phyloP scores from a whole-genome alignment of 768 basidiomycete genomes.

The Podaxis pistillaris region DNA sequence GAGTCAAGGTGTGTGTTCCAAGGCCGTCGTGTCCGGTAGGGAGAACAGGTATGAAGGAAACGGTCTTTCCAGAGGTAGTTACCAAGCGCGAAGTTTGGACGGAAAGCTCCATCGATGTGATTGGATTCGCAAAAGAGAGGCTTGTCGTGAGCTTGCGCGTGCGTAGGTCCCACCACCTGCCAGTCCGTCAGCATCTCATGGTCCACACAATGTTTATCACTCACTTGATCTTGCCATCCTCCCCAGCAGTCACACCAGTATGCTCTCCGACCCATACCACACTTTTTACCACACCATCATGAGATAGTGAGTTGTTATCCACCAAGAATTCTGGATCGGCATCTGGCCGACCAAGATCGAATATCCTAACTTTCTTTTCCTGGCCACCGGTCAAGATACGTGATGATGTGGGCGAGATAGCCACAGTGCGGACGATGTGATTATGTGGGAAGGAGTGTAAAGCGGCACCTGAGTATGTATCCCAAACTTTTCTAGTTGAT shows the following conservation, averaged over 20 bases:
- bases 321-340: constrained; percentile 82
- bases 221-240: constrained; percentile 90
- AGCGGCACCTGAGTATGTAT: constrained; percentile 83
- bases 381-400: constrained; percentile 90
- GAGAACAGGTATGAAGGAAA: constrained; percentile 84
- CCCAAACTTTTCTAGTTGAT: constrained; percentile 84
- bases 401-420: constrained; percentile 67
- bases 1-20: constrained; percentile 70
- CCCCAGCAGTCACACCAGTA: constrained; percentile 85
- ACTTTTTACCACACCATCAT: constrained; percentile 89
- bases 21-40: constrained; percentile 60
- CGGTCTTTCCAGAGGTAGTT: constrained; percentile 88
- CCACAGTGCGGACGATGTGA: constrained; percentile 96
- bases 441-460: constrained; percentile 97
- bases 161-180: constrained; percentile 95
- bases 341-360: constrained; percentile 84
- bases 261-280: constrained; percentile 92
- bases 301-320: constrained; percentile 60
- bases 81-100: constrained; percentile 77
- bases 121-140: constrained; percentile 71
- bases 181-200: constrained; percentile 18
- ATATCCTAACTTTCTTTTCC: constrained; percentile 96
- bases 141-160: constrained; percentile 70
- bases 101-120: constrained; percentile 95
- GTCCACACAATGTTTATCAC: constrained; percentile 17